Evolutionary conservation across 2,329 filamentous ascomycete species (phyloP).

Genomic region (Ophiocordyceps camponoti-floridani): DNA sequence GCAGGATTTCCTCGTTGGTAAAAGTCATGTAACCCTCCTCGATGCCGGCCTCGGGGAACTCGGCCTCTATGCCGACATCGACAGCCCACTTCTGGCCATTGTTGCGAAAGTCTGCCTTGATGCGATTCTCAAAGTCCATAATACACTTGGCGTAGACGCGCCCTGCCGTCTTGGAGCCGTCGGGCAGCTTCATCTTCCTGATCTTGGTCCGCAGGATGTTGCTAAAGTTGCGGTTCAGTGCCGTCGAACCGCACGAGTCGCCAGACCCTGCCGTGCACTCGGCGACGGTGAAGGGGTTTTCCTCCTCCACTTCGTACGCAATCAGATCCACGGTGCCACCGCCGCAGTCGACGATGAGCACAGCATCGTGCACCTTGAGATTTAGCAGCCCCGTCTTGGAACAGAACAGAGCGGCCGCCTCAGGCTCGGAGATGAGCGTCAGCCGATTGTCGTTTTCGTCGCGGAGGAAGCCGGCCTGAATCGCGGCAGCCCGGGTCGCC

Average conservation of each 20-base stretch:
- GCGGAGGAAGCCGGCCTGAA: conserved; percentile 88
- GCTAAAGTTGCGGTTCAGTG: conserved; percentile 93
- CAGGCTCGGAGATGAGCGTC: conserved; percentile 87
- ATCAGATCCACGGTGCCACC: conserved; percentile 98
- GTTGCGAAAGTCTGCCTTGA: conserved; percentile 98
- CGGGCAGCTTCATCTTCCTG: conserved; percentile 95
- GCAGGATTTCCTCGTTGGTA: conserved; percentile 95
- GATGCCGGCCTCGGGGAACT: conserved; percentile 93
- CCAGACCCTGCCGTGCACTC: conserved; percentile 95
- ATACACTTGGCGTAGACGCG: conserved; percentile 98
- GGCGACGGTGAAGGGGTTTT: conserved; percentile 89
- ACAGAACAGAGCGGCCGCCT: conserved; percentile 93
- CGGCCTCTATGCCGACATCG: conserved; percentile 94
- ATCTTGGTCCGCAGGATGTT: conserved; percentile 97
- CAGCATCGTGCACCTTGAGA: conserved; percentile 95
- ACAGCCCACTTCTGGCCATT: conserved; percentile 99
- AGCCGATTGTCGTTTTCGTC: conserved; percentile 96
- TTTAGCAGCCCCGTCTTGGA: conserved; percentile 92
- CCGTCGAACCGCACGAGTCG: conserved; percentile 96
- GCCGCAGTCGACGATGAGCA: conserved; percentile 94
- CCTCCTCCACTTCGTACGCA: conserved; percentile 95
- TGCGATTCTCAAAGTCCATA: conserved; percentile 99
- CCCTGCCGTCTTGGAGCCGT: conserved; percentile 92
- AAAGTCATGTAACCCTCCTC: conserved; percentile 99
- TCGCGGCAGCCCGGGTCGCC: conserved; percentile 84